Evolutionary conservation across 2,329 filamentous ascomycete genomes (phyloP).

Genomic region (Pseudocercospora vitis): DNA sequence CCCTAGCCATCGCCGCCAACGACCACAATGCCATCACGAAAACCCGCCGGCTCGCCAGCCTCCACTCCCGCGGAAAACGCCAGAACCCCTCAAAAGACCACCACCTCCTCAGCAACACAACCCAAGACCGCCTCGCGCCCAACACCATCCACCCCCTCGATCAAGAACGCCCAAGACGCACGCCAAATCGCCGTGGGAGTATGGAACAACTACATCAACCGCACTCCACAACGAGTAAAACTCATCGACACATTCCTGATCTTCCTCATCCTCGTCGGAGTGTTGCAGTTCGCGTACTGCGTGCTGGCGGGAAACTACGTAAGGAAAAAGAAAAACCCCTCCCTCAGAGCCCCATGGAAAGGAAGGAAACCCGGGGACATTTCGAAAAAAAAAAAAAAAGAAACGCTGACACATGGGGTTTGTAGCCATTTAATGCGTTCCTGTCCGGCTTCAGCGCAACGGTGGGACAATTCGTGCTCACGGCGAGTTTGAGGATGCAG

Average conservation of each 20-base stretch:
- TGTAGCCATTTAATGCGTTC: conserved; percentile 99
- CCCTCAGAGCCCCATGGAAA: too few species aligned
- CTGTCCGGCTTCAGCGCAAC: conserved; percentile 91
- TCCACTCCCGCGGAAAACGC: conserved; percentile 13
- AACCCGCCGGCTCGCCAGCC: conserved; percentile 2
- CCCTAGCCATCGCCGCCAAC: neutral
- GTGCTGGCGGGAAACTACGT: conserved; percentile 92
- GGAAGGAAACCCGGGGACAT: too few species aligned
- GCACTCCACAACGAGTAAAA: conserved; percentile 87
- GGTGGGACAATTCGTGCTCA: conserved; percentile 96
- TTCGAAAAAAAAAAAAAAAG: too few species aligned
- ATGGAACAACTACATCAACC: conserved; percentile 73
- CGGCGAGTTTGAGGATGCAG: conserved; percentile 86
- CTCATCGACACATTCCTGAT: conserved; percentile 87
- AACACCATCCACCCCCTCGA: conserved; percentile 26
- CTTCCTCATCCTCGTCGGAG: conserved; percentile 82
- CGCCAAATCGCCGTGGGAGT: conserved; percentile 67
- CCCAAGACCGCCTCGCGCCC: conserved; percentile 29
- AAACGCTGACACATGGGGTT: too few species aligned
- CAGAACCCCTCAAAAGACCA: conserved; percentile 13
- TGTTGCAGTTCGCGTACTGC: conserved; percentile 92
- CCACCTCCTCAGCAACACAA: conserved; percentile 19
- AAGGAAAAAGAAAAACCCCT: conserved; percentile 47
- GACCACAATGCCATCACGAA: neutral
- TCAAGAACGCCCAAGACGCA: conserved; percentile 38